These are phyloP conservation scores for Polyplosphaeria fusca DNA, from an alignment of 495 filamentous ascomycete genomes.

Conservation along the genomic window DNA sequence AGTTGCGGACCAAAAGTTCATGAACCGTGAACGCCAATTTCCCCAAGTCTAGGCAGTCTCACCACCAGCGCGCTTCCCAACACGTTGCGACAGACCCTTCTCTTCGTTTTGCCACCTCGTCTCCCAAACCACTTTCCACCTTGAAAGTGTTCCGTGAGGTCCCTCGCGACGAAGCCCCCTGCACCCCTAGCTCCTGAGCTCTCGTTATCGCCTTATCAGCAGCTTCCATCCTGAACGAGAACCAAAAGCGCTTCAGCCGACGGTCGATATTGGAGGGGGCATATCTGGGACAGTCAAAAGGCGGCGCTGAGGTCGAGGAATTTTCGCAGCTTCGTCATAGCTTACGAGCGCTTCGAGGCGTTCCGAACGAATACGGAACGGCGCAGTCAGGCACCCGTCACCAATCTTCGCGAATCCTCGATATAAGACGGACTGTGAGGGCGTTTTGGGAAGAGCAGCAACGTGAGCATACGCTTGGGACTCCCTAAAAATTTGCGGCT, in stretches of 20 bases:
- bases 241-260: not conserved
- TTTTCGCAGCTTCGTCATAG: not conserved
- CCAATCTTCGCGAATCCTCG: too few relatives aligned
- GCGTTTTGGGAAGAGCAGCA: too few relatives aligned
- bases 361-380: not conserved
- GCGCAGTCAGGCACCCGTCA: not conserved
- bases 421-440: too few relatives aligned
- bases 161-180: not conserved
- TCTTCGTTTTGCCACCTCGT: not conserved
- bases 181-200: slow-evolving; percentile 24
- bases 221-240: not conserved
- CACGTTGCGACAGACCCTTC: not conserved
- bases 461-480: too few relatives aligned
- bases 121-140: not conserved
- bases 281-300: not conserved
- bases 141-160: not conserved
- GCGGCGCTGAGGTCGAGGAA: not conserved
- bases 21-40: slow-evolving; percentile 1
- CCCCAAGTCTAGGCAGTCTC: not conserved
- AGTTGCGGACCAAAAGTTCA: not conserved
- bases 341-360: slow-evolving; percentile 6
- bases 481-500: too few relatives aligned
- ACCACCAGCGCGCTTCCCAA: too few relatives aligned
- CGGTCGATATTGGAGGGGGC: not conserved
- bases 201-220: slow-evolving; percentile 24